Evolutionary conservation across 2,329 filamentous ascomycete genomes (phyloP).

Genomic region (Trichoderma atroviride): DNA sequence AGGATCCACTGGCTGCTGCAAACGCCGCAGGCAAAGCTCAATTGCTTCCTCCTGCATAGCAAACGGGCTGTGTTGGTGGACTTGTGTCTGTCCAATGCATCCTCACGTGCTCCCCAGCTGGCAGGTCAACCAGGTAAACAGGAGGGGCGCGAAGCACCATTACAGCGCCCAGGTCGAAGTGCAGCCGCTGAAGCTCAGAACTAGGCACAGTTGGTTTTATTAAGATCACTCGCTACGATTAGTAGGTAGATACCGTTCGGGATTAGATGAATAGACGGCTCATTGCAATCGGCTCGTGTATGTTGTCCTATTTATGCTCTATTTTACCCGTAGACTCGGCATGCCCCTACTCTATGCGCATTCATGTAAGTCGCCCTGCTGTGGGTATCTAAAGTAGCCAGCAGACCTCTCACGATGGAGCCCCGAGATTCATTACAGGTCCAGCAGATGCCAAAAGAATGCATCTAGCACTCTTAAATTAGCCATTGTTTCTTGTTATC

Average conservation of each 20-base stretch:
- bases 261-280: background rate
- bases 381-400: background rate
- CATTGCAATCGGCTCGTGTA: background rate
- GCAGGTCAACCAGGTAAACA: constrained; percentile 20
- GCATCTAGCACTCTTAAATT: background rate
- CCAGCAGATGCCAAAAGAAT: background rate
- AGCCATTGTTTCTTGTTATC: background rate
- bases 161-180: background rate
- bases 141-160: constrained; percentile 7
- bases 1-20: background rate
- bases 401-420: background rate
- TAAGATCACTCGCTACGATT: background rate
- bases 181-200: background rate
- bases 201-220: background rate
- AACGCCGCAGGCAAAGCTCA: background rate
- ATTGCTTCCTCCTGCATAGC: background rate
- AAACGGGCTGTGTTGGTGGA: constrained; percentile 6
- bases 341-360: background rate
- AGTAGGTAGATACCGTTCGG: background rate
- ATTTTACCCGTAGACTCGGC: background rate
- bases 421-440: background rate
- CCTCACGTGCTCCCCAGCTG: constrained; percentile 18
- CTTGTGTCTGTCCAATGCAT: background rate
- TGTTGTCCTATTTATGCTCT: background rate
- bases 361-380: background rate